Evolutionary conservation across 768 basidiomycete species (phyloP), one percentile per base, ranked within the genome.

Genomic region (Boletus coccyginus): DNA sequence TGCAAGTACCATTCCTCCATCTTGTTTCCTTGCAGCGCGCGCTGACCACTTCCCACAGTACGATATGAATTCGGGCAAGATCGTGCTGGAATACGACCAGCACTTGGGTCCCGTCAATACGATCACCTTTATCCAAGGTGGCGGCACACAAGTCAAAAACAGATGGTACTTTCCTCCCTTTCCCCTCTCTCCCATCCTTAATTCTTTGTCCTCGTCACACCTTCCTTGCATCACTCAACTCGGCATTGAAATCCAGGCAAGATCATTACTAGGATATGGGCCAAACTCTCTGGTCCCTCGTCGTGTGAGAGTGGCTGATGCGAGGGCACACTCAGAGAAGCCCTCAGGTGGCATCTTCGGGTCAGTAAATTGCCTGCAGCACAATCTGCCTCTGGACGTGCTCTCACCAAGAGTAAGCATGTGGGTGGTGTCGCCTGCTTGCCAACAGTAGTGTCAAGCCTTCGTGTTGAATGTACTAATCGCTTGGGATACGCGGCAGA

Each of bases 61-160:
- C 69, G 97, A 99, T 70, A 94, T 94, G 69, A 88, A 90, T 67
- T 88, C 91, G 14, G 91, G 90, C 24, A 94, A 98, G 70, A 97
- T 99, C 58, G 90, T 88, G 1, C 97, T 98, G 72, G 96, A 98
- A 72, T 99, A 99, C 70, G 95, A 98, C 70, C 96, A 98, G 70
- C 97, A 99, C 76, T 77, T 99, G 57, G 97, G 97, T 0, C 95
- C 96, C 33, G 96, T 98, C 55, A 98, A 98, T 71, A 95, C 94
- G 3, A 99, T 98, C 65, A 99, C 95, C 3, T 99, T 98, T 71
- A 94, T 98, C 35, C 50, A 55, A 60, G 51, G 39, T 43, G 27
- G 41, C 45, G 8, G 29, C 42, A 12, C 49, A 60, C 50, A 59
- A 59, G n/a, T 59, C 61, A 3, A 61, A 53, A 35, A 53, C 56